Conservation (phyloP, 805 yeast species). For the Starmerella apis region DNA sequence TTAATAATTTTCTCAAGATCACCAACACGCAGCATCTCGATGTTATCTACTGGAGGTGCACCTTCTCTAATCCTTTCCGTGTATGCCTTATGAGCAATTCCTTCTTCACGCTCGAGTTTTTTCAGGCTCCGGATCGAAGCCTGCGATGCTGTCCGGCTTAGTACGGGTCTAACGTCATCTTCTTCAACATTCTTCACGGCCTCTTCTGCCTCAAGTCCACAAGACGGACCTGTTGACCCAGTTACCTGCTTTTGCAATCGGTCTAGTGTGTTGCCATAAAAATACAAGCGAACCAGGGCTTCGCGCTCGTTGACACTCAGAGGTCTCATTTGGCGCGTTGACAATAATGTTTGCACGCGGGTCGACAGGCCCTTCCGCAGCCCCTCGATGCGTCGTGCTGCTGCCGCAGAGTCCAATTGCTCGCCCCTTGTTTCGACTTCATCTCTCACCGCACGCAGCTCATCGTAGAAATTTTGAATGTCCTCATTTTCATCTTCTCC, state of each 20-base stretch:
- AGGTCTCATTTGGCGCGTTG: constrained; percentile 17
- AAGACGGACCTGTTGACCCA: constrained; percentile 5
- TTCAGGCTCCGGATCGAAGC: constrained; percentile 34
- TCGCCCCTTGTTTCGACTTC: neutral
- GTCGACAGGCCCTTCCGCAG: constrained; percentile 20
- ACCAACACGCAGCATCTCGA: constrained; percentile 16
- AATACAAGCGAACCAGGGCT: constrained; percentile 22
- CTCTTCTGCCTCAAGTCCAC: constrained; percentile 13
- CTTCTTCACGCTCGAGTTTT: constrained; percentile 81
- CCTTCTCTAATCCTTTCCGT: constrained; percentile 24
- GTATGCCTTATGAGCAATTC: constrained; percentile 82
- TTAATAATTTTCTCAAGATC: constrained; percentile 23
- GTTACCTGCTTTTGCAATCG: constrained; percentile 17
- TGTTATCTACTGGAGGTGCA: constrained; percentile 8
- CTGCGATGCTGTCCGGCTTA: constrained; percentile 26
- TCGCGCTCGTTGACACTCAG: constrained; percentile 25
- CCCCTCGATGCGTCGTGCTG: constrained; percentile 17
- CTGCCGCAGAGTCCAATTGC: neutral
- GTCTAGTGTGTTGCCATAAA: constrained; percentile 24
- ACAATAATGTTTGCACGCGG: constrained; percentile 23
- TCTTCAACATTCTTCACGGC: constrained; percentile 22
- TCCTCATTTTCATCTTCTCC: constrained; percentile 18
- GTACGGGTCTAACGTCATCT: constrained; percentile 22
- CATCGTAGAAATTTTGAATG: constrained; percentile 19
- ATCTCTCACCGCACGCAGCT: constrained; percentile 17